A percentile compares a stretch with the other conserved stretches of the same genome.
Conservation (phyloP, 2,329 filamentous ascomycete genomes). For the Alternaria postmessia region DNA sequence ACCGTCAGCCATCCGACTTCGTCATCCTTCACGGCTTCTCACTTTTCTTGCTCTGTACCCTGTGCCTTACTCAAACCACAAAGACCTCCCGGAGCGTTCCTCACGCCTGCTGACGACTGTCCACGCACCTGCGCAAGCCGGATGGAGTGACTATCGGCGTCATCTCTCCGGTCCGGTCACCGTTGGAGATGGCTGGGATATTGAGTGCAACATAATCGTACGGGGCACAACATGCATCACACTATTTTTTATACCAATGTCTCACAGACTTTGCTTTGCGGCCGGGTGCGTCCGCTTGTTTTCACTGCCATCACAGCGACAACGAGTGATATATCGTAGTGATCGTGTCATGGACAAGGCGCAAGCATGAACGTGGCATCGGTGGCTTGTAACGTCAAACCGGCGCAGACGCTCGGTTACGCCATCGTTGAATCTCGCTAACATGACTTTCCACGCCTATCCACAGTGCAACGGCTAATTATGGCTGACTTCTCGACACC, state of each 20-base stretch:
- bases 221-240: conserved; percentile 28
- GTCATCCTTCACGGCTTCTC: not conserved
- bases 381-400: conserved; percentile 44
- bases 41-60: not conserved
- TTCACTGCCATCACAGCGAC: conserved; percentile 16
- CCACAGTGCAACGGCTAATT: conserved; percentile 5
- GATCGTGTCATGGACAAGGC: conserved; percentile 11
- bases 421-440: conserved; percentile 12
- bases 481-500: conserved; percentile 6
- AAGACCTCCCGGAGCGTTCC: not conserved
- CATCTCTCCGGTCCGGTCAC: conserved; percentile 13
- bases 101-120: conserved; percentile 4
- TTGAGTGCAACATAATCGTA: conserved; percentile 22
- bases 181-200: conserved; percentile 8
- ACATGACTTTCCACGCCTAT: conserved; percentile 1
- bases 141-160: conserved; percentile 5
- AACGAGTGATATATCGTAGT: conserved; percentile 17
- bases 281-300: conserved; percentile 20
- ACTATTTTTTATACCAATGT: conserved; percentile 12
- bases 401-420: conserved; percentile 23
- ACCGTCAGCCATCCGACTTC: conserved; percentile 3
- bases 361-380: conserved; percentile 19
- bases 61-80: not conserved
- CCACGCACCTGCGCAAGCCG: not conserved
- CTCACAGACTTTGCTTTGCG: conserved; percentile 10